Base-by-base conservation (phyloP, 2,329 filamentous ascomycete species). In the Aspergillus sp. region DNA sequence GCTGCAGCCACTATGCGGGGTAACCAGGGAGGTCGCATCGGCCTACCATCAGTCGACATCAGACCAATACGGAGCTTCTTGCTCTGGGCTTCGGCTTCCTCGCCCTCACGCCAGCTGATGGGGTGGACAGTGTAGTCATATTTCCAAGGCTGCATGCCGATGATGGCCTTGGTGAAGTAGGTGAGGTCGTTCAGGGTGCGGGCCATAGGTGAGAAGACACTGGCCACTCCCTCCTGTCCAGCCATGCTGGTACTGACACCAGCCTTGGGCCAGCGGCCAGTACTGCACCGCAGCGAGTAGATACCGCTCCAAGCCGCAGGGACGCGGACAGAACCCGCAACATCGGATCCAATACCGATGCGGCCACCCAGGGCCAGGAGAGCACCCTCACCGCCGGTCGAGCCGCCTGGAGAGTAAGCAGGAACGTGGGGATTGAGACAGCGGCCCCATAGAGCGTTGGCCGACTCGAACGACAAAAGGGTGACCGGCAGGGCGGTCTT, bases 401-500 rank as follows among this genome's bases (percentile, higher is more conserved):
- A 94, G 16, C 93, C 93, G 19, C 93, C 93, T 0, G 92, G 90
- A 0, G 89, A 91, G 75, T 95, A 96, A 36, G 82, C 83, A n/a
- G 74, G 73, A 65, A 90, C 91, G 72, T 95, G 90, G 0, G 92
- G 91, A 67, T 96, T 96, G 14, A 81, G 85, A 59, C 82, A 86
- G 30, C 85, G 82, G 8, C 93, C 92, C 90, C 92, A 97, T 17
- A 96, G 77, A 55, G 85, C 82, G 61, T 86, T 87, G 47, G 84
- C 83, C 14, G 88, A 91, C 71, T 95, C 91, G 63, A 95, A 95
- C 52, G 87, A 91, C 38, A 95, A 79, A 1, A 96, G 80, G 0
- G 91, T 95, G 51, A 93, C 88, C 4, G 92, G 93, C 2, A 95
- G 70, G 56, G 94, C 94, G 0, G 92, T 96, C 78, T 96, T 97